A percentile compares a stretch with the other conserved stretches of the same genome.
Conservation (phyloP, 768 basidiomycete species). For the Zangia roseola region DNA sequence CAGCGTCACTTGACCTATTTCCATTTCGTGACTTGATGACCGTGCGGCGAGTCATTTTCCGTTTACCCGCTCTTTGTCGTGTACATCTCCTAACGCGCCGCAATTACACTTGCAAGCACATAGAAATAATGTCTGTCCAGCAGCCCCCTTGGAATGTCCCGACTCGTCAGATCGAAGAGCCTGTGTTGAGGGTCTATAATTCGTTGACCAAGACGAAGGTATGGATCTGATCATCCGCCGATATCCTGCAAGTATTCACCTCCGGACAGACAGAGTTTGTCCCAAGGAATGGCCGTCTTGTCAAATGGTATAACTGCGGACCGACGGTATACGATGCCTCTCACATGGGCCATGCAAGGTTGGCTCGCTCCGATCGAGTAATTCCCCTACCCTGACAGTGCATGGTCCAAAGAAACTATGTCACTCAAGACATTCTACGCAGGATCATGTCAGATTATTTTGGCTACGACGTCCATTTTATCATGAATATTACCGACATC, state of each 20-base stretch:
- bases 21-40: slow-evolving; percentile 21
- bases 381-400: slow-evolving; percentile 1
- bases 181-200: slow-evolving; percentile 77
- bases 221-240: slow-evolving; percentile 21
- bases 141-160: slow-evolving; percentile 57
- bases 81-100: slow-evolving; percentile 2
- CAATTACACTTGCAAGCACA: slow-evolving; percentile 3
- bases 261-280: slow-evolving; percentile 68
- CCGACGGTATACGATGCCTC: slow-evolving; percentile 98
- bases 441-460: slow-evolving; percentile 94
- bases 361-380: not conserved
- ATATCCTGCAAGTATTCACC: slow-evolving; percentile 7
- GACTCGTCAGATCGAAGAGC: slow-evolving; percentile 38
- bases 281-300: slow-evolving; percentile 61
- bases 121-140: slow-evolving; percentile 49
- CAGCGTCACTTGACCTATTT: slow-evolving; percentile 11
- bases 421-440: slow-evolving; percentile 28
- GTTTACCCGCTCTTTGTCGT: slow-evolving; percentile 6
- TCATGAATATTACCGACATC: slow-evolving; percentile 99
- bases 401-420: slow-evolving; percentile 74
- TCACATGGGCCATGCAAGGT: slow-evolving; percentile 99
- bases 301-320: slow-evolving; percentile 99
- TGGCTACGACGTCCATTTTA: slow-evolving; percentile 96
- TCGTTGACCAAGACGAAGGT: slow-evolving; percentile 92
- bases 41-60: slow-evolving; percentile 16